A percentile compares a stretch with the other conserved stretches of the same genome.
These are phyloP conservation scores for Tylopilus rubrobrunneus DNA, from an alignment of 768 basidiomycete genomes.

Conservation along the genomic window DNA sequence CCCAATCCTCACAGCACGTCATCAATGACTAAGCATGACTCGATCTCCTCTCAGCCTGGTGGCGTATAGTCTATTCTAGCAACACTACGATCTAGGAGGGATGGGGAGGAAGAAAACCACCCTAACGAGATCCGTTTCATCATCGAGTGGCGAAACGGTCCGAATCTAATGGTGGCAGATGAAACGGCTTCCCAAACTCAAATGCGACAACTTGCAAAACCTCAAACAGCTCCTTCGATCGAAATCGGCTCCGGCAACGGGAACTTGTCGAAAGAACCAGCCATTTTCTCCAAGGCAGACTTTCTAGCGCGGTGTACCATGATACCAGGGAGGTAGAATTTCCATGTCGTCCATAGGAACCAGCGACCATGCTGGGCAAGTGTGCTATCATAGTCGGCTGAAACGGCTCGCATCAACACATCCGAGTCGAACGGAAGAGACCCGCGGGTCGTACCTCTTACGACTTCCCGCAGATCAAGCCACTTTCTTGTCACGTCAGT, in stretches of 20 bases:
- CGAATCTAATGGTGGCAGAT: background rate
- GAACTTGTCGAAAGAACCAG: constrained; percentile 50
- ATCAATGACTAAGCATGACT: constrained; percentile 24
- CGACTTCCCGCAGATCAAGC: constrained; percentile 56
- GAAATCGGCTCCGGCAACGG: constrained; percentile 23
- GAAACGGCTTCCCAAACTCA: background rate
- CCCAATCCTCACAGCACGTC: background rate
- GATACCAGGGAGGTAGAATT: constrained; percentile 54
- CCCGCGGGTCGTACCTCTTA: constrained; percentile 44
- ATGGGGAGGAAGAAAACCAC: background rate
- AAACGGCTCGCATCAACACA: background rate
- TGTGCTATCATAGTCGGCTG: constrained; percentile 67
- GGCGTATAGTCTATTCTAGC: background rate
- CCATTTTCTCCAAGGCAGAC: constrained; percentile 43
- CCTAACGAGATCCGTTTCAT: background rate
- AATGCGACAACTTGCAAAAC: background rate
- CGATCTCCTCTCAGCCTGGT: background rate
- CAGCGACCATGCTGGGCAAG: constrained; percentile 57
- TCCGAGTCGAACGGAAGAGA: background rate
- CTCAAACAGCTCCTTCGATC: constrained; percentile 17
- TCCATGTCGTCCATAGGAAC: constrained; percentile 70
- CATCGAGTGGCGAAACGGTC: background rate
- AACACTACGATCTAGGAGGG: background rate
- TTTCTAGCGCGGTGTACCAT: constrained; percentile 28
- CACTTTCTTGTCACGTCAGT: constrained; percentile 71